Base-by-base conservation (phyloP, 2,329 filamentous ascomycete species). In the Domatiomyces catenatus region DNA sequence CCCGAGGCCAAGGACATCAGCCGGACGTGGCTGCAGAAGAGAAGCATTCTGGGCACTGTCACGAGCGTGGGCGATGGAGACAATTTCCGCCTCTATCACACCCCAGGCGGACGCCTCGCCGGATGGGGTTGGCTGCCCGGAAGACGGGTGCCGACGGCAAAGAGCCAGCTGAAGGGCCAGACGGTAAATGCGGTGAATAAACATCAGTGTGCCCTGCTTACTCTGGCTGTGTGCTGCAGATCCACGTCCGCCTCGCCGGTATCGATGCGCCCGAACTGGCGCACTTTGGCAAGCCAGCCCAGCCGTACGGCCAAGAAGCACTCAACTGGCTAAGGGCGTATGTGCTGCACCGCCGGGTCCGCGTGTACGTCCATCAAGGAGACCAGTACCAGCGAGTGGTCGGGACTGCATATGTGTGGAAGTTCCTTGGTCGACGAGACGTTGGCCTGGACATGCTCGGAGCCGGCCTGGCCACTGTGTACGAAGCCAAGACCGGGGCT, bases 61-160 rank as follows among this genome's bases (percentile, higher is more conserved):
- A 95, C 90, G 10, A 88, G 85, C 59, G 92, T 98, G 20, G 92
- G 93, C 43, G 92, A 98, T 73, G 93, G 88, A 3, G 92, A 98
- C 67, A 90, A 90, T 64, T 95, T 98, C 66, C 84, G 92, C 59
- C 66, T 98, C 46, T 98, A 84, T 65, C 92, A 98, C 66, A 96
- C 88, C 0, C 92, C 92, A 0, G 90, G 90, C n/a, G 92, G 92
- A 8, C 76, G 81, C 57, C 67, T 89, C 48, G 76, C 83, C 8
- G 92, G 92, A 49, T 98, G 92, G 92, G 88, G 84, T n/a, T 94
- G 86, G 87, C 62, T 92, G 56, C 82, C 77, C 5, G 73, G 77
- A 64, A 74, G 87, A 61, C 81, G 69, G 52, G 75, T 94, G 5
- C 89, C 88, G 1, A 74, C 70, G 10, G 78, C 75, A 51, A 83